Evolutionary conservation across 305 asterid species (phyloP).

Genomic region (Plantago coronopus): DNA sequence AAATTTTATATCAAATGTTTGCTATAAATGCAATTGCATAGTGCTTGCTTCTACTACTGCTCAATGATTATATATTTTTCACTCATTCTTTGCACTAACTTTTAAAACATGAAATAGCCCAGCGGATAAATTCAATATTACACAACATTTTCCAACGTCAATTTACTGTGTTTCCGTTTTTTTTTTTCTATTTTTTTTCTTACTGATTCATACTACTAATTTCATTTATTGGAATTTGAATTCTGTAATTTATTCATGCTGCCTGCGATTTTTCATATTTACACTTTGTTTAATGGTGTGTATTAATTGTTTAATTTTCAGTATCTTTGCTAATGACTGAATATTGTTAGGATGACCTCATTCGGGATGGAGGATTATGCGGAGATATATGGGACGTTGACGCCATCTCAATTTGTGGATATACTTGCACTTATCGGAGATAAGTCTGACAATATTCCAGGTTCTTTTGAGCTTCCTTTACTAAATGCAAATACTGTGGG

Average conservation of each 20-base stretch:
- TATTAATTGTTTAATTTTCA: not conserved
- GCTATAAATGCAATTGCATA: not conserved
- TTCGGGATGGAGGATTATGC: conserved; percentile 94
- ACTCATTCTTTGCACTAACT: not conserved
- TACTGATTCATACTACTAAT: no score
- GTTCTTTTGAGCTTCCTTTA: conserved; percentile 34
- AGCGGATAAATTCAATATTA: no score
- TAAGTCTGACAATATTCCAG: conserved; percentile 90
- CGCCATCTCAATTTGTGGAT: conserved; percentile 93
- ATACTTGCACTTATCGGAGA: conserved; percentile 86
- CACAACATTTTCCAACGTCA: no score
- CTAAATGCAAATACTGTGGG: conserved; percentile 4
- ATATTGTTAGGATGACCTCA: conserved; percentile 58
- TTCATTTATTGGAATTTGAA: no score
- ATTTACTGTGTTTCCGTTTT: no score
- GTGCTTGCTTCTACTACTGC: not conserved
- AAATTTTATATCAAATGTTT: not conserved
- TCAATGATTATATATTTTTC: not conserved
- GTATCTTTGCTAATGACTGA: not conserved
- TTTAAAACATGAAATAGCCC: no score
- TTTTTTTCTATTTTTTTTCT: no score
- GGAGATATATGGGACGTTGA: conserved; percentile 63
- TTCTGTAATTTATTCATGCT: not conserved
- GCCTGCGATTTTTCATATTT: not conserved
- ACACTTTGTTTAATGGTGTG: conserved; percentile 18